These are phyloP conservation scores for Solanum chaucha DNA, from an alignment of 257 asterid species.

Conservation along the genomic window DNA sequence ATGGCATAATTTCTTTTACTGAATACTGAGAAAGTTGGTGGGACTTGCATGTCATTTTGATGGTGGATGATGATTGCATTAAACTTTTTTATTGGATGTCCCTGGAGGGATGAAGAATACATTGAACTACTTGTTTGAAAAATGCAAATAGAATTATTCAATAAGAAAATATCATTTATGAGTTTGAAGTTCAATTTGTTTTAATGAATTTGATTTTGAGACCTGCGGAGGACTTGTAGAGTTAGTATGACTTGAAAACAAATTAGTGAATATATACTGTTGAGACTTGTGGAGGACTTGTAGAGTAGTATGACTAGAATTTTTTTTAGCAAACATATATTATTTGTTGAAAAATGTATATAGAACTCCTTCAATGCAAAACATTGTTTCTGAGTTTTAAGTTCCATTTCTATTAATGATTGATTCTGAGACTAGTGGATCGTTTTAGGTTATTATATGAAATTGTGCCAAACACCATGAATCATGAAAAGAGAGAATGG, in stretches of 20 bases:
- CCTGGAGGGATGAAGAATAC: background rate
- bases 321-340: background rate
- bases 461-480: background rate
- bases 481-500: background rate
- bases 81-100: background rate
- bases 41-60: background rate
- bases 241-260: background rate
- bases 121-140: background rate
- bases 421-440: background rate
- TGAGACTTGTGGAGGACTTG: background rate
- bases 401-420: background rate
- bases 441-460: background rate
- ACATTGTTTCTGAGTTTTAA: background rate
- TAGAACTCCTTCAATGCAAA: background rate
- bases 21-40: background rate
- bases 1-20: background rate
- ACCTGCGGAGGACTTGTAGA: background rate
- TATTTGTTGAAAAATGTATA: background rate
- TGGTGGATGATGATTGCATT: background rate
- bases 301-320: background rate
- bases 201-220: background rate
- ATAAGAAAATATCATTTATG: background rate
- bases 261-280: background rate
- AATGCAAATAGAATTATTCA: background rate
- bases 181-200: background rate